Conservation (phyloP, 2,329 filamentous ascomycete genomes). For the Alternaria angustiovoidea region DNA sequence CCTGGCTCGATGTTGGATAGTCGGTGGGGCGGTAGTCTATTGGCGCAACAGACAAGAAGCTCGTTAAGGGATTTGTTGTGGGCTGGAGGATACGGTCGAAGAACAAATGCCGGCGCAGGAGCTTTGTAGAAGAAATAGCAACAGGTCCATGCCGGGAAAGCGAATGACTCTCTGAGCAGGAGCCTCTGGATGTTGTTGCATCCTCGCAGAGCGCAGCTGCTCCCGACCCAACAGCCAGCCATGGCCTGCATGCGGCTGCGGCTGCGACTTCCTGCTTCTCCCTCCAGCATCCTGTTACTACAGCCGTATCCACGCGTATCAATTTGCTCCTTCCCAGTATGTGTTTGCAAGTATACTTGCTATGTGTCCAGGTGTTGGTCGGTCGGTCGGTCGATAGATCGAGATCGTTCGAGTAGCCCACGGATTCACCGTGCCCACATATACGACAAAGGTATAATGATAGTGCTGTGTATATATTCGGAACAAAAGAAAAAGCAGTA, state of each 20-base stretch:
- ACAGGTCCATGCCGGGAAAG: neutral
- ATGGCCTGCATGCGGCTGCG: neutral
- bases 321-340: neutral
- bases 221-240: neutral
- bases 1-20: conserved; percentile 12
- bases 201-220: neutral
- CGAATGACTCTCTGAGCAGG: neutral
- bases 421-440: neutral
- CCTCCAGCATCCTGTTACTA: neutral
- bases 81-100: neutral
- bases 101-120: neutral
- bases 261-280: neutral
- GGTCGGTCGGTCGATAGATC: conserved; percentile 11
- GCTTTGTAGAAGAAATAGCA: neutral
- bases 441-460: neutral
- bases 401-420: neutral
- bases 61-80: conserved; percentile 16
- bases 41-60: neutral
- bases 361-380: neutral
- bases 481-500: conserved; percentile 26
- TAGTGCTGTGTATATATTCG: neutral
- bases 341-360: neutral
- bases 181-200: neutral
- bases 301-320: neutral
- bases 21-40: conserved; percentile 3